Conservation (phyloP, 225 moss, liverwort and hornwort genomes). For the Antitrichia curtipendula region DNA sequence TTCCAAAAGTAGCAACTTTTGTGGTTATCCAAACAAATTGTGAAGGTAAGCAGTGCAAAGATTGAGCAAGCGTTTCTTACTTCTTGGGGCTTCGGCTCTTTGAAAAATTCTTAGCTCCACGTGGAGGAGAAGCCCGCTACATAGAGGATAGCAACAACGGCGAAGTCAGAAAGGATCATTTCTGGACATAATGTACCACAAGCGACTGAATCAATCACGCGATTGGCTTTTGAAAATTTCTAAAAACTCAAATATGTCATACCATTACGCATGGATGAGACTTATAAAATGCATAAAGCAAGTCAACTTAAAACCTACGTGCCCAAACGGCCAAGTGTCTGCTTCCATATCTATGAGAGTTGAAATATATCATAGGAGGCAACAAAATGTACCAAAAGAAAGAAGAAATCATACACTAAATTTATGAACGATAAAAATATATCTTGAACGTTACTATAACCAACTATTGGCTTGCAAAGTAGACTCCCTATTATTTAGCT, state of each 20-base stretch:
- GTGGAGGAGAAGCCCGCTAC: slow-evolving; percentile 53
- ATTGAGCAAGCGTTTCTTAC: slow-evolving; percentile 11
- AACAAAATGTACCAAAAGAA: neutral
- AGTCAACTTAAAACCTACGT: neutral
- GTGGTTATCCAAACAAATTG: neutral
- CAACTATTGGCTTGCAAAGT: neutral
- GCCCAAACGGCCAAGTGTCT: neutral
- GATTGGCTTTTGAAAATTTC: neutral
- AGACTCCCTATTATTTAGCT: neutral
- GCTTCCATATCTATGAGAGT: neutral
- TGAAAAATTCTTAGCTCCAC: slow-evolving; percentile 49
- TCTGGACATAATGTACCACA: neutral
- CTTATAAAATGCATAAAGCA: neutral
- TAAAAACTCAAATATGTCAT: neutral
- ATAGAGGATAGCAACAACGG: neutral
- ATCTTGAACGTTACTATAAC: neutral
- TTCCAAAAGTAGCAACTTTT: neutral
- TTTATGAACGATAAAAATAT: neutral
- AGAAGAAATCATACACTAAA: neutral
- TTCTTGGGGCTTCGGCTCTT: slow-evolving; percentile 89
- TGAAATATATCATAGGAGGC: neutral
- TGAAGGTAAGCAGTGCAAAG: neutral
- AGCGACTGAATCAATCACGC: neutral
- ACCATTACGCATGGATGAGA: neutral
- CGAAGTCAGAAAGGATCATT: neutral